These are phyloP conservation scores for Sporobolomyces pararoseus DNA, from an alignment of 768 basidiomycete species.

Conservation along the genomic window DNA sequence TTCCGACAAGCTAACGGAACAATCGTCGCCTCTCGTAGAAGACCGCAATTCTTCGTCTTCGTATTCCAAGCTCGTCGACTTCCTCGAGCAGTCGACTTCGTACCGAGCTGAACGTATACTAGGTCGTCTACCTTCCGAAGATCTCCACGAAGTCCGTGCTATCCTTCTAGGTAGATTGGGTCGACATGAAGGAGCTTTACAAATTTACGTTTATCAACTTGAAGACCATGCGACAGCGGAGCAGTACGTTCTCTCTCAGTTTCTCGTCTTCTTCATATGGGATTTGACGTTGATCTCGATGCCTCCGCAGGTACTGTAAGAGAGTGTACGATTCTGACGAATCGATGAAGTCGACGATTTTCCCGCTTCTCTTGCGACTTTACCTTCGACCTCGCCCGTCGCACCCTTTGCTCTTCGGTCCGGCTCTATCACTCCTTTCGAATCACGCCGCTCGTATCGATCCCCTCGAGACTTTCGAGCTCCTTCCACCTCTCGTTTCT, in stretches of 20 bases:
- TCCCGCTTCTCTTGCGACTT: constrained; percentile 76
- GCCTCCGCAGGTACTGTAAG: constrained; percentile 72
- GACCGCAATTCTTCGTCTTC: constrained; percentile 34
- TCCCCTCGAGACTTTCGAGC: constrained; percentile 70
- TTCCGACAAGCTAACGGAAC: constrained; percentile 8
- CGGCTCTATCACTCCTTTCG: constrained; percentile 82
- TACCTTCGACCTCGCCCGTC: constrained; percentile 63
- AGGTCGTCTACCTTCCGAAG: constrained; percentile 69
- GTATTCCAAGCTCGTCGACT: constrained; percentile 69
- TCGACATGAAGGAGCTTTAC: constrained; percentile 88
- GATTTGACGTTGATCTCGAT: background rate
- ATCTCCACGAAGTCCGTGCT: constrained; percentile 80
- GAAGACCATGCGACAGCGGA: constrained; percentile 82
- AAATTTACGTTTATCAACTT: constrained; percentile 84
- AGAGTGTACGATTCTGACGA: constrained; percentile 62
- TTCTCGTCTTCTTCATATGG: background rate
- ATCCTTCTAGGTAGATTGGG: constrained; percentile 83
- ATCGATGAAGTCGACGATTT: constrained; percentile 60
- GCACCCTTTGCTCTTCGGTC: constrained; percentile 58
- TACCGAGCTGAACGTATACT: constrained; percentile 78
- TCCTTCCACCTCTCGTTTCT: constrained; percentile 84
- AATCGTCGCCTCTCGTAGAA: no score
- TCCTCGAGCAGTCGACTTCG: constrained; percentile 65
- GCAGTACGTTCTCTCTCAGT: constrained; percentile 57
- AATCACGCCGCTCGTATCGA: constrained; percentile 79